A percentile compares a stretch with the other conserved stretches of the same genome.
These are phyloP conservation scores for Achaetomiella virescens DNA, from an alignment of 495 filamentous ascomycete species.

Conservation along the genomic window DNA sequence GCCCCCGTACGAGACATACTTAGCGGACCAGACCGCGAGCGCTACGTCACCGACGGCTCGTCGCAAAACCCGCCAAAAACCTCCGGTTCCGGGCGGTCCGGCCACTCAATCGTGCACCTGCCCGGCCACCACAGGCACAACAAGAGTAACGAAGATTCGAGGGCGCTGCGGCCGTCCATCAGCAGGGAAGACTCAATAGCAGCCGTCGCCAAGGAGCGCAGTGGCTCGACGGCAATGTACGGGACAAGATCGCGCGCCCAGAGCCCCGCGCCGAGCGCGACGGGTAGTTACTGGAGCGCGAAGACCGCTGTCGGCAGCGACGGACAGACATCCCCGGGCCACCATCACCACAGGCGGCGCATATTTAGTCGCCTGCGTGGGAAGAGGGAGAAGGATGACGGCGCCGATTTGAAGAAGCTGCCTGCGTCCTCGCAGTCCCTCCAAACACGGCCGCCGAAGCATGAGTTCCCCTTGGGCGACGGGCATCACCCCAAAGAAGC, in stretches of 20 bases:
- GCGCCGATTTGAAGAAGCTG: constrained; percentile 46
- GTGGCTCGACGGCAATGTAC: constrained; percentile 35
- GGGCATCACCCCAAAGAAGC: constrained; percentile 40
- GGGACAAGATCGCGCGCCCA: constrained; percentile 52
- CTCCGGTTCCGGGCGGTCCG: constrained; percentile 47
- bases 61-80: constrained; percentile 42
- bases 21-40: constrained; percentile 62
- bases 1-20: constrained; percentile 72
- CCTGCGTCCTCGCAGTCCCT: constrained; percentile 50
- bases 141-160: constrained; percentile 66
- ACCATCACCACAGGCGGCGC: constrained; percentile 51
- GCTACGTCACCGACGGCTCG: constrained; percentile 45
- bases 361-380: constrained; percentile 58
- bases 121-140: constrained; percentile 67
- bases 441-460: constrained; percentile 39
- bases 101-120: constrained; percentile 49
- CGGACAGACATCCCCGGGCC: constrained; percentile 55
- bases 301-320: constrained; percentile 38
- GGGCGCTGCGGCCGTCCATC: constrained; percentile 54
- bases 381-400: constrained; percentile 53
- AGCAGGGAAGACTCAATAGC: constrained; percentile 64
- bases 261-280: constrained; percentile 69
- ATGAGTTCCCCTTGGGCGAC: constrained; percentile 46
- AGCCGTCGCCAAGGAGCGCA: constrained; percentile 44
- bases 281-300: constrained; percentile 47